A percentile compares a stretch with the other conserved stretches of the same genome.
Conservation (phyloP, 257 asterid genomes). For the Ocimum tenuiflorum region DNA sequence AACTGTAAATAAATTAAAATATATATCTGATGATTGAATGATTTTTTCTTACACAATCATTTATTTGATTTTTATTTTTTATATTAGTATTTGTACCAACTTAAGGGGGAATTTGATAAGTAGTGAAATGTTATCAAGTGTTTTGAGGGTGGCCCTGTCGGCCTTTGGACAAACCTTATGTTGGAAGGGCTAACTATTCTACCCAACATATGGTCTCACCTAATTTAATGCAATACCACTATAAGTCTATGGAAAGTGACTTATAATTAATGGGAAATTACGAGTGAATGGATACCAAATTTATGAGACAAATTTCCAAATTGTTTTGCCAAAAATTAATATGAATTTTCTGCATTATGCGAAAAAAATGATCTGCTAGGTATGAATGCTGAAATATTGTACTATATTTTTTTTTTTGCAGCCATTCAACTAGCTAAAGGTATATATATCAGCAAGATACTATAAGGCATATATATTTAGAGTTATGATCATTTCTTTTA, state of each 20-base stretch:
- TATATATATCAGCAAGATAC: too few species aligned
- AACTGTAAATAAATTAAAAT: background rate
- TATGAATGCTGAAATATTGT: too few species aligned
- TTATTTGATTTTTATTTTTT: background rate
- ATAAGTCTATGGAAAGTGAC: slow-evolving; percentile 14
- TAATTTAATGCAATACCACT: slow-evolving; percentile 18
- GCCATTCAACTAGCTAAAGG: too few species aligned
- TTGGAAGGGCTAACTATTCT: slow-evolving; percentile 21
- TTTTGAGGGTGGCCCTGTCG: slow-evolving; percentile 24
- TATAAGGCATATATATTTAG: too few species aligned
- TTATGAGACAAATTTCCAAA: too few species aligned
- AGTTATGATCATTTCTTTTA: too few species aligned
- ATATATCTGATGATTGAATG: too few species aligned
- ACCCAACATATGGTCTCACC: slow-evolving; percentile 36
- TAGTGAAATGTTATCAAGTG: slow-evolving; percentile 13
- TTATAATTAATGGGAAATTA: background rate
- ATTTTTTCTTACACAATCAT: background rate
- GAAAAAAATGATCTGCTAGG: too few species aligned
- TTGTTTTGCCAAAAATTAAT: too few species aligned
- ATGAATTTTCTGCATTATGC: too few species aligned
- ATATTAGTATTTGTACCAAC: background rate
- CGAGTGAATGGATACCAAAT: too few species aligned
- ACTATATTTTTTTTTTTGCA: too few species aligned
- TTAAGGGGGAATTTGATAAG: slow-evolving; percentile 6
- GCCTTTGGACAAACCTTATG: slow-evolving; percentile 29